Base-by-base conservation (phyloP, 371 early-diverging fungal species). In the Mucor circinelloides region DNA sequence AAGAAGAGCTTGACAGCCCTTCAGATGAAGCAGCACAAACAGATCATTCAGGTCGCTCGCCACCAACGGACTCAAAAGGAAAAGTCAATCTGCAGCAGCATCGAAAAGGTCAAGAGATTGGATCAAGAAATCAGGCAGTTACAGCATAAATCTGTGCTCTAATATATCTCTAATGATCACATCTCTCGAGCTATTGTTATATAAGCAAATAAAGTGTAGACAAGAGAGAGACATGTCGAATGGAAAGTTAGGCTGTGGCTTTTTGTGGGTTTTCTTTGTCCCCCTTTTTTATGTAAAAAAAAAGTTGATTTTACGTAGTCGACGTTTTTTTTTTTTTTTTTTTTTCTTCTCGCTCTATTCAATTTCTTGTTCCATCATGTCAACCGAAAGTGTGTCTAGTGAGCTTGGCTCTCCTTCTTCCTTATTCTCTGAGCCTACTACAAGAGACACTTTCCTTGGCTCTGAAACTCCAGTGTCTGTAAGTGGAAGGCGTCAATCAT, bases 341-440 rank as follows among this genome's bases (percentile, higher is more conserved):
- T 17, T 17, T 40, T 6, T 40, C 6, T 34, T 6, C 15, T n/a
- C 48, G 9, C 48, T 46, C 21, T 46, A 13, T 3, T 40, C 40
- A 17, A 17, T 40, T 40, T 40, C 40, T 40, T 40, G 40, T 3
- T 40, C 9, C 5, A 15, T 10, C 52, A 52, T 52, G 52, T 15
- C 52, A 27, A 25, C 52, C 25, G 27, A 52, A 25, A 52, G 52
- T 52, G 9, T 52, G 8, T 23, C 23, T 2, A 27, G 52, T 13
- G 52, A 52, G 27, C 52, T 25, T 6, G 52, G 25, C 27, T 52
- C 52, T 52, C 27, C 52, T 13, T 52, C 27, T 4, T 52, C 52
- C 23, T 27, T 19, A 3, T 56, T 38, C 21, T 58, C 58, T 12
- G 66, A 66, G 19, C 48, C 66, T 19, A 50, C 48, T 12, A 66